A percentile compares a stretch with the other conserved stretches of the same genome.
Conservation (phyloP, 2,329 filamentous ascomycete genomes). For the Thyridium curvatum region DNA sequence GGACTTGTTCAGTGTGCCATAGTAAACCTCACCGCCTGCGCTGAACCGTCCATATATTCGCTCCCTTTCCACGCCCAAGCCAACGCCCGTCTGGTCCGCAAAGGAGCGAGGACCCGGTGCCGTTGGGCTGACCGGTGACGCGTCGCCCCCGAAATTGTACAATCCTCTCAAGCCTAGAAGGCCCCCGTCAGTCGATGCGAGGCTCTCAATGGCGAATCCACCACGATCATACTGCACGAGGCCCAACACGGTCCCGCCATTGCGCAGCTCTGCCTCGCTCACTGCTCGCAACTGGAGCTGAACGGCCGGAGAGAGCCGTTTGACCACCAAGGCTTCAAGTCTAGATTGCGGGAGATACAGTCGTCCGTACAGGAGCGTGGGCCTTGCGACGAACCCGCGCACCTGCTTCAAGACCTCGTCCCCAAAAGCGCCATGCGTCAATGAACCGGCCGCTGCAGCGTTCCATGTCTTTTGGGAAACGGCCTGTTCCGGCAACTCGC, state of each 20-base stretch:
- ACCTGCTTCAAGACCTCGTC: not conserved
- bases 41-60: constrained; percentile 77
- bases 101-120: constrained; percentile 6
- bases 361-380: constrained; percentile 63
- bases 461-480: constrained; percentile 1
- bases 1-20: constrained; percentile 89
- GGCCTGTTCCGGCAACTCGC: constrained; percentile 43
- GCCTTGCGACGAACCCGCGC: constrained; percentile 9
- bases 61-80: constrained; percentile 36
- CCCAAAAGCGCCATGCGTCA: constrained; percentile 11
- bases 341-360: constrained; percentile 79
- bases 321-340: constrained; percentile 79
- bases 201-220: constrained; percentile 80
- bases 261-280: constrained; percentile 63
- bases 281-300: constrained; percentile 78
- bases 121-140: constrained; percentile 21
- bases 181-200: constrained; percentile 89
- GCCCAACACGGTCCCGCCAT: constrained; percentile 69
- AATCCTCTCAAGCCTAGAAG: constrained; percentile 81
- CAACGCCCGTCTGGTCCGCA: constrained; percentile 7
- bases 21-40: constrained; percentile 89
- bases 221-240: constrained; percentile 77
- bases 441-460: constrained; percentile 1
- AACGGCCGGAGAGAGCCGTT: constrained; percentile 68
- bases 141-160: constrained; percentile 87